Conservation (phyloP, 305 asterid genomes). For the Nicotiana rustica region DNA sequence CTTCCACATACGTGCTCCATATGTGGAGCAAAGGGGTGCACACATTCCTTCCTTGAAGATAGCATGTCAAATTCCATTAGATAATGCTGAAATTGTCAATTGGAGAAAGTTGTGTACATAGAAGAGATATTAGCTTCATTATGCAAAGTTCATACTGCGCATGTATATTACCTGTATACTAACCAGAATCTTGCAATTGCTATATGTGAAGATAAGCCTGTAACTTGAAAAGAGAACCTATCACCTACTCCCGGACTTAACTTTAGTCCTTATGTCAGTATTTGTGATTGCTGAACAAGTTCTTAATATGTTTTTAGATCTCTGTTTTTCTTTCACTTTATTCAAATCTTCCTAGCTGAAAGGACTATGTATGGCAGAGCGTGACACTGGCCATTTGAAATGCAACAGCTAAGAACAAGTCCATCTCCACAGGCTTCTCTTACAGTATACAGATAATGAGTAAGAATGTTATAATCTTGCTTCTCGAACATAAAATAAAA, state of each 20-base stretch:
- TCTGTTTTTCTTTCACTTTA: neutral
- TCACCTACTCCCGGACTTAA: neutral
- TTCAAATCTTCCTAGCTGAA: neutral
- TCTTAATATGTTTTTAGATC: neutral
- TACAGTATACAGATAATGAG: neutral
- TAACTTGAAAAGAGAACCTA: neutral
- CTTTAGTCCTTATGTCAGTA: neutral
- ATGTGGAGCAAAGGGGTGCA: slow-evolving; percentile 64
- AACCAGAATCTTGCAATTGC: neutral
- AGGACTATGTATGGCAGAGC: neutral
- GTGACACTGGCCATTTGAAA: neutral
- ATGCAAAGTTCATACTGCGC: neutral
- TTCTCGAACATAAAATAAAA: neutral
- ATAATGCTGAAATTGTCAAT: slow-evolving; percentile 1
- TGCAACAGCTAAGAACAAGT: neutral
- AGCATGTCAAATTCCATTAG: slow-evolving; percentile 24
- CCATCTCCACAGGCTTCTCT: neutral
- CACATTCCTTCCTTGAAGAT: slow-evolving; percentile 58
- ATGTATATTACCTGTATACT: neutral
- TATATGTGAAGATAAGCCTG: neutral
- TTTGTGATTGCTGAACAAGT: neutral
- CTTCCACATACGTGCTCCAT: slow-evolving; percentile 79
- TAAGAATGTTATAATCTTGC: neutral
- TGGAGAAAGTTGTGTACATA: neutral
- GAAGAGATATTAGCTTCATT: slow-evolving; percentile 17